Evolutionary conservation across 2,329 filamentous ascomycete genomes (phyloP), one percentile per base, ranked within the genome.

Genomic region (Mycocentrospora acerina): DNA sequence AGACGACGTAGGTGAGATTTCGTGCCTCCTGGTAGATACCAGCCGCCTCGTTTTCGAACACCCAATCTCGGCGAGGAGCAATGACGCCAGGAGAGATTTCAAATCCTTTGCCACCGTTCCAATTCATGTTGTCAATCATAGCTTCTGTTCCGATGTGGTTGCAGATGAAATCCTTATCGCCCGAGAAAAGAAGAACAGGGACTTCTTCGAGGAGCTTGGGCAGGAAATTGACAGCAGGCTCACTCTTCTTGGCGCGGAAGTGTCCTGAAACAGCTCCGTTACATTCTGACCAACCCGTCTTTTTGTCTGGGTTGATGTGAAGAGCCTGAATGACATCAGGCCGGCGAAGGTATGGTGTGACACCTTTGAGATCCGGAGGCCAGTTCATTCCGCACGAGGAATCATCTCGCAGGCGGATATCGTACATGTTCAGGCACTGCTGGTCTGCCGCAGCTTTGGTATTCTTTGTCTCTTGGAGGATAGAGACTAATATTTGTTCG

Each of bases 311-410:
- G 59, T 89, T 86, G 67, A 98, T 81, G 64, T 98, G 87, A 24
- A 98, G 75, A 1, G 93, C 93, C 4, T 75, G 60, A 17, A 81
- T 74, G 11, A 98, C 93, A 32, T 95, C 89, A n/a, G 75, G 60
- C 40, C 84, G 83, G 41, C 88, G 86, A 35, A 98, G 79, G 66
- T 97, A 98, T 0, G 90, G 88, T 5, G 82, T 88, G 15, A 98
- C 80, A 33, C 79, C 64, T 31, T 70, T 68, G 59, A 98, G 75
- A 69, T 98, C 93, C 49, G 90, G 86, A 22, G 93, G 93, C 94
- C 94, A 98, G 71, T 90, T 91, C 90, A 95, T 95, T 53, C 93
- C 93, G 66, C 93, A 98, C 47, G 84, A 85, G 4, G 88, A 86
- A 6, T 72, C 73, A 67, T 98, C 93, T 48, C 76, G 83, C 31